Evolutionary conservation across 805 yeast species (phyloP).

Genomic region (Monosporozyma siamensis): DNA sequence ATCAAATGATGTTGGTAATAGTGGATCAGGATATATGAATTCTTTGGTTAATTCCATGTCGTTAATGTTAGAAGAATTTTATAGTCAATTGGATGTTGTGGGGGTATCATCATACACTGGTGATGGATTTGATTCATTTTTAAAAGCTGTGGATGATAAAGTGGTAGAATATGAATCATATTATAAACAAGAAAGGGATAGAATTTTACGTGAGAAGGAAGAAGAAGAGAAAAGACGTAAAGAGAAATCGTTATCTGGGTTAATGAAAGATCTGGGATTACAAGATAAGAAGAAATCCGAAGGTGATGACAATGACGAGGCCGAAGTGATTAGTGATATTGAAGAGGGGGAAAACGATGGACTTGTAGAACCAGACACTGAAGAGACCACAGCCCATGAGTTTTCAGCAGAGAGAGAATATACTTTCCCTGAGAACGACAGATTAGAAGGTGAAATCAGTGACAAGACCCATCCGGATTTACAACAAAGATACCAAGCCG

Average conservation of each 20-base stretch:
- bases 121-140: slow-evolving; percentile 84
- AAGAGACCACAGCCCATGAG: slow-evolving; percentile 34
- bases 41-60: slow-evolving; percentile 92
- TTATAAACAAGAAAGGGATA: slow-evolving; percentile 79
- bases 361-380: slow-evolving; percentile 37
- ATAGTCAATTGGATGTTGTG: slow-evolving; percentile 83
- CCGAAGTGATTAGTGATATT: slow-evolving; percentile 41
- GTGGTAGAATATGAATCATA: slow-evolving; percentile 78
- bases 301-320: slow-evolving; percentile 40
- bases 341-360: slow-evolving; percentile 39
- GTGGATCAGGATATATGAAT: slow-evolving; percentile 80
- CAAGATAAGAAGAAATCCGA: slow-evolving; percentile 28
- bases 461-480: slow-evolving; percentile 36
- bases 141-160: slow-evolving; percentile 75
- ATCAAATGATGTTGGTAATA: slow-evolving; percentile 41
- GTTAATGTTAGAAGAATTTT: slow-evolving; percentile 90
- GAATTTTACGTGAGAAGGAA: slow-evolving; percentile 65
- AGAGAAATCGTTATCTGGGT: slow-evolving; percentile 55
- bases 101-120: slow-evolving; percentile 93
- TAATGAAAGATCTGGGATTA: slow-evolving; percentile 83
- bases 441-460: slow-evolving; percentile 49
- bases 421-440: slow-evolving; percentile 57
- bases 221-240: slow-evolving; percentile 65
- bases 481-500: slow-evolving; percentile 63
- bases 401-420: slow-evolving; percentile 52